phyloP scores from a whole-genome alignment of 2,329 filamentous ascomycete species.

The Celoporthe dispersa region DNA sequence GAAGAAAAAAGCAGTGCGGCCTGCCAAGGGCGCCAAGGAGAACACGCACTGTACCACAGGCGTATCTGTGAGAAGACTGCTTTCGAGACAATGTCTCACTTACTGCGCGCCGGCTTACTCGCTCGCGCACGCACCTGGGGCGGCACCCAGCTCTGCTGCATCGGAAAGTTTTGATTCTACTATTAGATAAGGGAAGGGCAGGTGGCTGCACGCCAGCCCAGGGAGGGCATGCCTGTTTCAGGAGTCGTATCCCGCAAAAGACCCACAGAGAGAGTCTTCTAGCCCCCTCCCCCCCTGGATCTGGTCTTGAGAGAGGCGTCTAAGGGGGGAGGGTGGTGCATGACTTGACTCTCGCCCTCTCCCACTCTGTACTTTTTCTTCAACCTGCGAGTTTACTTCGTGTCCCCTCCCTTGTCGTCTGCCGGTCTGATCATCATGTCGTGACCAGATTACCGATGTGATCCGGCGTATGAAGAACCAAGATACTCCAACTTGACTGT shows the following conservation, averaged over 20 bases:
- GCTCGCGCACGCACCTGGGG: background rate
- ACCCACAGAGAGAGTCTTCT: background rate
- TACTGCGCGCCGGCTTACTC: background rate
- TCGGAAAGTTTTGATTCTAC: background rate
- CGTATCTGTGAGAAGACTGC: too few species aligned
- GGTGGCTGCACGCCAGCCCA: background rate
- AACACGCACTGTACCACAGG: background rate
- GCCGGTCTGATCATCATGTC: background rate
- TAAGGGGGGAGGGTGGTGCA: background rate
- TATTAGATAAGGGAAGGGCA: background rate
- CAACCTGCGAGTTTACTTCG: background rate
- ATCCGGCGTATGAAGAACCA: background rate
- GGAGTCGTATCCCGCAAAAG: background rate
- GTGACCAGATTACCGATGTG: background rate
- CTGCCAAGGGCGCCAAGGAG: background rate
- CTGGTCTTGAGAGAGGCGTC: background rate
- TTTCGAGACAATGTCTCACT: constrained; percentile 7
- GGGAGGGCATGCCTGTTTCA: background rate
- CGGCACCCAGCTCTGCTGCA: too few species aligned
- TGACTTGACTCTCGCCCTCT: background rate
- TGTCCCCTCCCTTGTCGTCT: background rate
- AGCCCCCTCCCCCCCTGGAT: background rate
- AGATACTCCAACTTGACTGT: background rate
- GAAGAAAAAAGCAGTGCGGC: background rate
- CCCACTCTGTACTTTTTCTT: background rate